Base-by-base conservation (phyloP, 2,329 filamentous ascomycete genomes). In the Byssothecium circinans region DNA sequence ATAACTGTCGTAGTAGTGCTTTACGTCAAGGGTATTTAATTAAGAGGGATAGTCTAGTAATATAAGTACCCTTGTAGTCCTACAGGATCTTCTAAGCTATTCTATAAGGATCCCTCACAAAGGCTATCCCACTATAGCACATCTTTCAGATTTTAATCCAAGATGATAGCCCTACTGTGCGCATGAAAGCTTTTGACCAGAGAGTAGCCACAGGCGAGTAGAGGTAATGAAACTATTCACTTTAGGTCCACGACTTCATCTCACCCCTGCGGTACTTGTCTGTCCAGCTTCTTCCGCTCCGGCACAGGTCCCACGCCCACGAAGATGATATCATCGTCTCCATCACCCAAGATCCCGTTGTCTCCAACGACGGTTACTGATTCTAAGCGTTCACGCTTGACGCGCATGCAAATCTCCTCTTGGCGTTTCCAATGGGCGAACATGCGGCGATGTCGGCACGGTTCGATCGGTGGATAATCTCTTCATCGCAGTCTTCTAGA, bases 401-500 rank as follows among this genome's bases (percentile, higher is more conserved):
- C 17, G 2, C 27, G 15, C 2, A 12, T 23, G 8, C 25, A 25
- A 2, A 33, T 17, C 15, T 29, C 35, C 12, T 39, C 35, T 11
- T 39, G 23, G 12, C 35, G 18, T 29, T 34, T 40, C 43, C 34
- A 45, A 14, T 33, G 36, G 7, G 43, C 27, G 23, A 45, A n/a
- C 36, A 45, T 45, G 7, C 29, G 23, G 14, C 12, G 8, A 45
- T 2, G 12, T 39, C n/a, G 2, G 29, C 17, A 8, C 19, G 25
- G 27, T 17, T 40, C 6, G 35, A 39, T 8, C 2, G 32, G 8
- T 23, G 20, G 11, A 56, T 18, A 4, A 42, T 25, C 3, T 33
- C 39, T 4, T 50, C 45, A 15, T 51, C 41, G 34, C 40, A 29
- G 7, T 47, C 35, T 6, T 44, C 19, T 8, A 54, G 20, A 8